phyloP scores from a whole-genome alignment of 148 eudicot genomes.

The Beta vulgaris region DNA sequence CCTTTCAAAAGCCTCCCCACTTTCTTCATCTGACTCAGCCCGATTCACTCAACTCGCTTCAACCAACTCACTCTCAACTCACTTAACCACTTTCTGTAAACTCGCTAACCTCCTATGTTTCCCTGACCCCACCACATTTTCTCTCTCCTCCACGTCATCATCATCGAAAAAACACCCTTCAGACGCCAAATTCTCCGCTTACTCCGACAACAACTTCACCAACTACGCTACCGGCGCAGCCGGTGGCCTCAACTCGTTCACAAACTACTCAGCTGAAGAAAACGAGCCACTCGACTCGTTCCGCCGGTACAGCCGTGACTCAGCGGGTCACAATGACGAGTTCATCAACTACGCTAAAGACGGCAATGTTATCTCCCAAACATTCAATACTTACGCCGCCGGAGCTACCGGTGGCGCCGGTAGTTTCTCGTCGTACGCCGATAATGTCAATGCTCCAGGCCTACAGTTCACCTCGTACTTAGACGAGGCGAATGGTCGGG shows the following conservation, averaged over 20 bases:
- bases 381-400: conserved; percentile 57
- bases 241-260: conserved; percentile 54
- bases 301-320: conserved; percentile 63
- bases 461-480: conserved; percentile 59
- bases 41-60: conserved; percentile 61
- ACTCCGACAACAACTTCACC: conserved; percentile 57
- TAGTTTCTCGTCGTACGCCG: conserved; percentile 39
- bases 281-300: conserved; percentile 42
- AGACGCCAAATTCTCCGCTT: conserved; percentile 33
- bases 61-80: conserved; percentile 45
- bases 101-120: conserved; percentile 67
- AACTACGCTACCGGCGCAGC: conserved; percentile 55
- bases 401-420: conserved; percentile 58
- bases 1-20: conserved; percentile 61
- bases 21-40: conserved; percentile 50
- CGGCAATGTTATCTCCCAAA: conserved; percentile 43
- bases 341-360: conserved; percentile 46
- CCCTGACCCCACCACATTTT: conserved; percentile 41
- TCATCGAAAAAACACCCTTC: conserved; percentile 38
- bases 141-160: too few species aligned
- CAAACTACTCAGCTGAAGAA: conserved; percentile 42
- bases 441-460: conserved; percentile 41
- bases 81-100: conserved; percentile 55
- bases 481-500: conserved; percentile 46
- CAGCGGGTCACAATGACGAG: conserved; percentile 50